Base-by-base conservation (phyloP, 1,284 basidiomycete species). In the Ganoderma boninense region DNA sequence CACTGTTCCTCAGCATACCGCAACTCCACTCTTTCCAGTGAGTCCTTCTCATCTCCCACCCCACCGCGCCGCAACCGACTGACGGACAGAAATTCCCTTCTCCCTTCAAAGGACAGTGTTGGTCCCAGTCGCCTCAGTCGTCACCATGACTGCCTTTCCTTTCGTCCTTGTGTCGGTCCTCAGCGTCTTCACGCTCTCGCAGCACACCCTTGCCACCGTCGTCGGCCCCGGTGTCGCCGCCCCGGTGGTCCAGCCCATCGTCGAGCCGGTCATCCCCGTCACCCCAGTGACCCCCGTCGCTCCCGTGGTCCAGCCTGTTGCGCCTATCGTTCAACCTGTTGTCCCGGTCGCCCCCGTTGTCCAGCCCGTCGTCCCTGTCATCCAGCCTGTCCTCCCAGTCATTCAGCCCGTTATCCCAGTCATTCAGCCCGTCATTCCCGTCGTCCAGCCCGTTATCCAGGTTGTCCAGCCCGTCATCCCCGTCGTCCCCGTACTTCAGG, bases 81-180 rank as follows among this genome's bases (percentile, higher is more conserved):
- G 23, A 62, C 23, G 38, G 60, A 16, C 4, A 62, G 23, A n/a
- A 23, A 43, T 62, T 62, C 40, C 40, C 60, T 62, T 62, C 40
- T 42, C 42, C 38, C 29, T 42, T 23, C 40, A 62, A 42, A 44
- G 60, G 40, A 43, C 60, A 62, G 60, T 62, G 60, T 42, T 42
- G 11, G 60, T 62, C 42, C 60, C 40, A 43, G 60, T 62, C 60
- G 60, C n/a, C 40, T 43, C 60, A 62, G 23, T 40, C 38, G 60
- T 43, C 60, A 62, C 38, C 60, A 62, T 62, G 60, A 62, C 60
- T 13, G 60, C 23, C 38, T 62, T 62, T 62, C 60, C 60, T 62
- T 62, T 62, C 23, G 20, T 42, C 40, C 23, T 62, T 40, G 60
- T 62, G 8, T 62, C 60, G 23, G 6, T 62, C n/a, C 60, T 62